Conservation (phyloP, 148 eudicot genomes). For the Vaccinium vitisidaea region DNA sequence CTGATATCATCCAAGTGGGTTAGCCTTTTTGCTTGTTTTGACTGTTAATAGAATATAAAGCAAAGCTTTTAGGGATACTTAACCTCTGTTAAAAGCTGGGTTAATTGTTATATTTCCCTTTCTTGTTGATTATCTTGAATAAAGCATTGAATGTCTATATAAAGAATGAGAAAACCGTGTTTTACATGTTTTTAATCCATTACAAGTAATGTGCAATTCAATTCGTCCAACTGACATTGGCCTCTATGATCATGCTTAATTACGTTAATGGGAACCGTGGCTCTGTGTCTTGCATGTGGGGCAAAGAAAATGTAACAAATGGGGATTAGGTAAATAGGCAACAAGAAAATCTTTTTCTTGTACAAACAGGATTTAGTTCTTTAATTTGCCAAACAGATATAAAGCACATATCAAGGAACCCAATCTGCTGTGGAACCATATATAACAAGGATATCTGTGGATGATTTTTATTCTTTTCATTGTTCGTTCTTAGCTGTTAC, state of each 20-base stretch:
- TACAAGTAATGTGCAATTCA: background rate
- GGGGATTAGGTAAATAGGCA: background rate
- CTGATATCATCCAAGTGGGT: slow-evolving; percentile 3
- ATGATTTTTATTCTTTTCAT: background rate
- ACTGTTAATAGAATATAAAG: background rate
- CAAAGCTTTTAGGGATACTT: background rate
- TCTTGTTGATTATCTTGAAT: background rate
- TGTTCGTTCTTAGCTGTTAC: slow-evolving; percentile 5
- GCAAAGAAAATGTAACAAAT: background rate
- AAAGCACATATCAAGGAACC: slow-evolving; percentile 5
- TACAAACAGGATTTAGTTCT: background rate
- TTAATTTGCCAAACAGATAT: background rate
- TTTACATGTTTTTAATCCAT: background rate
- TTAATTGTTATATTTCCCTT: background rate
- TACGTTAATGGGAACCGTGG: background rate
- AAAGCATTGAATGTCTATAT: background rate
- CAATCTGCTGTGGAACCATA: background rate
- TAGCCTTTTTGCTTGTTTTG: background rate
- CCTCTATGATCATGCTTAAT: background rate
- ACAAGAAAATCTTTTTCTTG: background rate
- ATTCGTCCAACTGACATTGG: background rate
- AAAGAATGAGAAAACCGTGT: background rate
- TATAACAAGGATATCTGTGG: background rate
- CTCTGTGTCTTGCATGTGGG: background rate
- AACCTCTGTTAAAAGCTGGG: background rate